Conservation (phyloP, 2,329 filamentous ascomycete species). For the Nemania bipapillata region DNA sequence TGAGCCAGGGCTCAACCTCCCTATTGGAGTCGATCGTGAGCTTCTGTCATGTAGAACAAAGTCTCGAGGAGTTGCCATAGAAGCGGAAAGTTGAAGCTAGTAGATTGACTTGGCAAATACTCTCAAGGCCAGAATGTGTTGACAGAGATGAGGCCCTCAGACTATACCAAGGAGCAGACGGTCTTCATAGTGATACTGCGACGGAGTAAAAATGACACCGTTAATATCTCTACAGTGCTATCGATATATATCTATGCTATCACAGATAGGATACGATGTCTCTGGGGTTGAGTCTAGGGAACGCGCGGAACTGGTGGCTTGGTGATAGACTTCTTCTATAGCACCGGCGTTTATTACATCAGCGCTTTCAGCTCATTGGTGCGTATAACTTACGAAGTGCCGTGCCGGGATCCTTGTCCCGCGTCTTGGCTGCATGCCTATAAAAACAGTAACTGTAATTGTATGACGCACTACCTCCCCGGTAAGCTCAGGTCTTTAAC, state of each 20-base stretch:
- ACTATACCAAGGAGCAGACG: conserved; percentile 1
- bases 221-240: too few species aligned
- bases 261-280: too few species aligned
- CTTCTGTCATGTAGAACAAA: conserved; percentile 1
- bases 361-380: conserved; percentile 21
- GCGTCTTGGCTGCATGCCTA: neutral
- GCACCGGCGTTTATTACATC: conserved; percentile 5
- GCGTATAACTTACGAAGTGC: conserved; percentile 30
- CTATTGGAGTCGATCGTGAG: conserved; percentile 16
- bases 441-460: neutral
- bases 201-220: too few species aligned
- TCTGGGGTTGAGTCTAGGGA: conserved; percentile 15
- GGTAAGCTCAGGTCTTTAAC: too few species aligned
- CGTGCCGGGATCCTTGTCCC: conserved; percentile 3
- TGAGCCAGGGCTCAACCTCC: conserved; percentile 2
- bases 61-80: conserved; percentile 31
- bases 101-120: neutral
- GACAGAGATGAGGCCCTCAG: conserved; percentile 13
- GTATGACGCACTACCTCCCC: too few species aligned
- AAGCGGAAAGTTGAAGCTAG: conserved; percentile 32
- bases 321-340: conserved; percentile 1
- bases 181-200: conserved; percentile 7
- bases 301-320: conserved; percentile 18
- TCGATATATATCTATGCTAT: too few species aligned
- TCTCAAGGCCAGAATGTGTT: conserved; percentile 1